Conservation (phyloP, 2,329 filamentous ascomycete genomes). For the Phyllosticta citribraziliensis region DNA sequence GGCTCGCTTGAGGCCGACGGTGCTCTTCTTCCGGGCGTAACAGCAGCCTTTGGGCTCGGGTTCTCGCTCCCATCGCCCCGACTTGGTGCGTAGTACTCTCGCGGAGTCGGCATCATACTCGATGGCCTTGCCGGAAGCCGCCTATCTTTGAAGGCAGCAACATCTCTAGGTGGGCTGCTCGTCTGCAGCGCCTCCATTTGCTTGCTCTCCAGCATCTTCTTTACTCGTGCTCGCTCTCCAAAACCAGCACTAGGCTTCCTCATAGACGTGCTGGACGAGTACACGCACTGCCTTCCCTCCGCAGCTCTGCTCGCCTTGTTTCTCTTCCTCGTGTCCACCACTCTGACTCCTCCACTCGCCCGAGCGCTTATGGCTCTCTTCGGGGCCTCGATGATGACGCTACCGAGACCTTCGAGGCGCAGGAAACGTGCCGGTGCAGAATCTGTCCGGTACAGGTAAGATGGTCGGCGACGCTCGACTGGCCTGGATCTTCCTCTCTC, state of each 20-base stretch:
- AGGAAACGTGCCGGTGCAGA: neutral
- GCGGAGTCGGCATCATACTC: slow-evolving; percentile 22
- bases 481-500: neutral
- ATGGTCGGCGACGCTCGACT: neutral
- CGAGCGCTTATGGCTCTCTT: neutral
- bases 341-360: slow-evolving; percentile 1
- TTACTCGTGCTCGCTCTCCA: neutral
- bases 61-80: neutral
- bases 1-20: neutral
- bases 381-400: slow-evolving; percentile 7
- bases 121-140: slow-evolving; percentile 17
- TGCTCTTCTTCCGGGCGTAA: neutral
- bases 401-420: neutral
- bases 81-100: slow-evolving; percentile 18
- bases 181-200: slow-evolving; percentile 3
- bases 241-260: neutral
- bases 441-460: neutral
- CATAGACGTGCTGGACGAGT: neutral
- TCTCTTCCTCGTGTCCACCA: neutral
- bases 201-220: slow-evolving; percentile 4
- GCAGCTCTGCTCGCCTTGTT: neutral
- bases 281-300: neutral
- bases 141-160: slow-evolving; percentile 3
- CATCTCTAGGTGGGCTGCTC: neutral
- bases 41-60: neutral